Evolutionary conservation across 176 grass and related monocot species (phyloP).

Genomic region (Cymbopogon citratus): DNA sequence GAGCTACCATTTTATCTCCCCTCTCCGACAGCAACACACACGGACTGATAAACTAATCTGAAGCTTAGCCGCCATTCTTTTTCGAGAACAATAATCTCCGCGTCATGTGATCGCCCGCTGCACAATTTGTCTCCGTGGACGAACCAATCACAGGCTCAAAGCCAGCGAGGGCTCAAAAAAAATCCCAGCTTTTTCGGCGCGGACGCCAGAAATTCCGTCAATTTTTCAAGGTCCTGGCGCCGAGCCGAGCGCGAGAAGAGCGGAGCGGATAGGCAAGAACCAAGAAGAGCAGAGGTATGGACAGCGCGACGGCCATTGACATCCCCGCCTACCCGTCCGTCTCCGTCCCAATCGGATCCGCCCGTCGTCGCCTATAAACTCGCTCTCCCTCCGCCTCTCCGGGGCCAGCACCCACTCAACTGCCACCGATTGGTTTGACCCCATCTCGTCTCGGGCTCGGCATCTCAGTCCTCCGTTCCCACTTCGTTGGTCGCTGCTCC

Average conservation of each 20-base stretch:
- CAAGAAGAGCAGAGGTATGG: neutral
- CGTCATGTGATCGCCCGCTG: neutral
- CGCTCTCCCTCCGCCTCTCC: neutral
- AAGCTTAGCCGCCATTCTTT: neutral
- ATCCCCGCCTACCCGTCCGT: slow-evolving; percentile 18
- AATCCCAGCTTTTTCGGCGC: neutral
- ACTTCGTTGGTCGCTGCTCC: slow-evolving; percentile 4
- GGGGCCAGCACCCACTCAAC: neutral
- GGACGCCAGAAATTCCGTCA: neutral
- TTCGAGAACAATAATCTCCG: neutral
- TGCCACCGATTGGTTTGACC: slow-evolving; percentile 8
- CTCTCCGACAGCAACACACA: neutral
- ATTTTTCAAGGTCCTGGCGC: neutral
- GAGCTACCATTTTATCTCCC: neutral
- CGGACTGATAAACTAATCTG: neutral
- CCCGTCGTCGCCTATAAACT: slow-evolving; percentile 22
- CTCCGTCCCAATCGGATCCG: slow-evolving; percentile 29
- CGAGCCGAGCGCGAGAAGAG: neutral
- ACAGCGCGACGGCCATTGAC: slow-evolving; percentile 24
- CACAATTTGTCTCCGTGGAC: neutral
- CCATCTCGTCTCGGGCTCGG: neutral
- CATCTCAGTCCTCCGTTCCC: neutral
- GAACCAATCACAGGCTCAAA: neutral
- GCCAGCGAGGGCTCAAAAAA: neutral
- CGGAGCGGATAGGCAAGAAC: slow-evolving; percentile 1